Percentiles rank a stretch among this genome's conserved stretches.
Evolutionary conservation across 208 protist genomes (phyloP).

Genomic region (Balamuthia mandrillaris): DNA sequence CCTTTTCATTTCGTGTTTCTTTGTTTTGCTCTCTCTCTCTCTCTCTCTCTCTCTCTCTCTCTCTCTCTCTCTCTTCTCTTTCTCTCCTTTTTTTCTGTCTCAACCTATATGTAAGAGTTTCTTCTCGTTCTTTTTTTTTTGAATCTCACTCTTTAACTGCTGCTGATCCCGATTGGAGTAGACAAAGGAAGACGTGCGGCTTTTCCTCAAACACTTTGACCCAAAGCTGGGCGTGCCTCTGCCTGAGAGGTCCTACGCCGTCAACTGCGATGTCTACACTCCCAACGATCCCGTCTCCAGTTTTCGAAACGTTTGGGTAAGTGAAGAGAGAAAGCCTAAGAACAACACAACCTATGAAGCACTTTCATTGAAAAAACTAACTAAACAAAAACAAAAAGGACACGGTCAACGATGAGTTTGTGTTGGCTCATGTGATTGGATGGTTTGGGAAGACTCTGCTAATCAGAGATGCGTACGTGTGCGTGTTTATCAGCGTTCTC

Average conservation of each 20-base stretch:
- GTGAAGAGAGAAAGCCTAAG: too few species aligned
- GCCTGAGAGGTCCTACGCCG: constrained; percentile 86
- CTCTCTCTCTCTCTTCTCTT: too few species aligned
- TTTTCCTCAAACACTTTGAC: constrained; percentile 76
- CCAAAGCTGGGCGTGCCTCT: constrained; percentile 69
- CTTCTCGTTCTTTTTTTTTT: too few species aligned
- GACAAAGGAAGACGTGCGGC: constrained; percentile 59
- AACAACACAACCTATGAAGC: too few species aligned
- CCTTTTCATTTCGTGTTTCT: neutral
- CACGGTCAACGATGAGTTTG: constrained; percentile 88
- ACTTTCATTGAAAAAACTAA: too few species aligned
- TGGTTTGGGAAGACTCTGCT: constrained; percentile 90
- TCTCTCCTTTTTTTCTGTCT: too few species aligned
- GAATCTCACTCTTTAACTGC: too few species aligned
- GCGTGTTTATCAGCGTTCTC: constrained; percentile 78
- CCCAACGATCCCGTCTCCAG: constrained; percentile 69
- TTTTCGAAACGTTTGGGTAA: too few species aligned
- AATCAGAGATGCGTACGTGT: constrained; percentile 84
- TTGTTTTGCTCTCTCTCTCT: too few species aligned
- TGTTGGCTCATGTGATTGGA: constrained; percentile 88
- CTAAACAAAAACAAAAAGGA: constrained; percentile 42
- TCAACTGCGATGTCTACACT: constrained; percentile 86
- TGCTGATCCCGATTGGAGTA: too few species aligned
- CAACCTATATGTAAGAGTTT: too few species aligned
- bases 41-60: too few species aligned